Evolutionary conservation across 495 filamentous ascomycete species (phyloP).

Genomic region (Trichoderma erinaceum): DNA sequence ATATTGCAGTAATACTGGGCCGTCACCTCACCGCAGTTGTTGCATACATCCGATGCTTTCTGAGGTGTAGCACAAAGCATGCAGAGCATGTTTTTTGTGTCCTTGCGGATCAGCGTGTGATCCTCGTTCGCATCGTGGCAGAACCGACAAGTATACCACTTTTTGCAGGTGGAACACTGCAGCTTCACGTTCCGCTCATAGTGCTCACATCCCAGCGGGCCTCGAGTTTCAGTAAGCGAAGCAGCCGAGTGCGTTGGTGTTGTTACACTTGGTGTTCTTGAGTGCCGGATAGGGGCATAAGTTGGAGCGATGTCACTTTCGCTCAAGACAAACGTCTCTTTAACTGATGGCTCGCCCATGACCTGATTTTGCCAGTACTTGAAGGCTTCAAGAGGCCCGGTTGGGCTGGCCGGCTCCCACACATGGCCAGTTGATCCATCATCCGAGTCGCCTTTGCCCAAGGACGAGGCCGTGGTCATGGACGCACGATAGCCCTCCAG

Average conservation of each 20-base stretch:
- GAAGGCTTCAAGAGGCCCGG: conserved; percentile 28
- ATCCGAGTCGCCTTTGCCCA: not conserved
- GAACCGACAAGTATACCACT: conserved; percentile 92
- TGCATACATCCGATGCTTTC: conserved; percentile 69
- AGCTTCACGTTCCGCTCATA: conserved; percentile 95
- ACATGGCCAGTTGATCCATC: not conserved
- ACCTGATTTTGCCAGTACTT: conserved; percentile 38
- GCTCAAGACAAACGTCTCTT: conserved; percentile 60
- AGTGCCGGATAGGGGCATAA: conserved; percentile 43
- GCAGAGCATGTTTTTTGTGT: conserved; percentile 94
- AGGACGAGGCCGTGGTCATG: conserved; percentile 30
- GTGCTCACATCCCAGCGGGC: conserved; percentile 73
- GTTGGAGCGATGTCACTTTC: conserved; percentile 66
- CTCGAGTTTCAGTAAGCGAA: conserved; percentile 14
- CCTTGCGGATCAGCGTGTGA: conserved; percentile 71
- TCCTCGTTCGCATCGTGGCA: conserved; percentile 87
- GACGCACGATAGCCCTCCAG: conserved; percentile 62
- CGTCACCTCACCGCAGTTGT: conserved; percentile 64
- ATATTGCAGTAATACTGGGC: conserved; percentile 93
- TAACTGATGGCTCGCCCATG: conserved; percentile 24
- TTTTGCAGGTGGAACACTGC: conserved; percentile 81
- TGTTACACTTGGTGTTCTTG: conserved; percentile 14
- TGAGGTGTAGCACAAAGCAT: conserved; percentile 92
- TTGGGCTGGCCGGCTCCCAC: conserved; percentile 20
- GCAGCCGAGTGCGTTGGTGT: conserved; percentile 1